Base-by-base conservation (phyloP, 2,329 filamentous ascomycete genomes). In the Colletotrichum musicola region DNA sequence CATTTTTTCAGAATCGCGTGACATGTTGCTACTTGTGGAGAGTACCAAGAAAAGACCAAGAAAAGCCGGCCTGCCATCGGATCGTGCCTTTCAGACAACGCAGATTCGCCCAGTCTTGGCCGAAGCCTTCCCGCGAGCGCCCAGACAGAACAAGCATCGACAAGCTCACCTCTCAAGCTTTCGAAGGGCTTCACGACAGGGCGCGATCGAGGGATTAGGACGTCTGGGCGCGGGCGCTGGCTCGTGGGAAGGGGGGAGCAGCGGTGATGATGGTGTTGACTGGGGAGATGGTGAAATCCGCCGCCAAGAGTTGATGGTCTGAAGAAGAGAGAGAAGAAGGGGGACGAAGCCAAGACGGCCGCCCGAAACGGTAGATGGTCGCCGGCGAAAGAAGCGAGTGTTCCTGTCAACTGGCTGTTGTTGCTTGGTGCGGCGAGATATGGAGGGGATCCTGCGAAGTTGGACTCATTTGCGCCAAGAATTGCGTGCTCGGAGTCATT, bases 401-500 rank as follows among this genome's bases (percentile, higher is more conserved):
- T 56, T 35, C 5, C 6, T 7, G 38, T 38, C 46, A 40, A 35
- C 42, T 3, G 16, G 25, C 16, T 30, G 57, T 47, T 65, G 16
- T 60, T 68, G 54, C 65, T 68, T 65, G 65, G 55, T 62, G 49
- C 22, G 55, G 42, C 12, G 44, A 51, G 46, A 49, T 40, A 51
- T 5, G 20, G 27, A 16, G 49, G 20, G 49, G 46, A 49, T 50
- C 40, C 22, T 62, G 59, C 38, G 49, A 40, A 47, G 62, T 58
- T 68, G 55, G 62, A 55, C 65, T 68, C 65, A 68, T 68, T 68
- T 65, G 18, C 65, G 65, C 65, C 65, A 68, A 68, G 65, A 42
- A 68, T 68, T 49, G 65, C 65, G 65, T 68, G 65, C 65, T 68
- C 62, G n/a, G 65, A 62, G 65, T 62, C 65, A 68, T 68, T 40